Percentiles rank a stretch among this genome's conserved stretches.
These are phyloP conservation scores for Mrakia frigida DNA, from an alignment of 768 basidiomycete species.

Conservation along the genomic window DNA sequence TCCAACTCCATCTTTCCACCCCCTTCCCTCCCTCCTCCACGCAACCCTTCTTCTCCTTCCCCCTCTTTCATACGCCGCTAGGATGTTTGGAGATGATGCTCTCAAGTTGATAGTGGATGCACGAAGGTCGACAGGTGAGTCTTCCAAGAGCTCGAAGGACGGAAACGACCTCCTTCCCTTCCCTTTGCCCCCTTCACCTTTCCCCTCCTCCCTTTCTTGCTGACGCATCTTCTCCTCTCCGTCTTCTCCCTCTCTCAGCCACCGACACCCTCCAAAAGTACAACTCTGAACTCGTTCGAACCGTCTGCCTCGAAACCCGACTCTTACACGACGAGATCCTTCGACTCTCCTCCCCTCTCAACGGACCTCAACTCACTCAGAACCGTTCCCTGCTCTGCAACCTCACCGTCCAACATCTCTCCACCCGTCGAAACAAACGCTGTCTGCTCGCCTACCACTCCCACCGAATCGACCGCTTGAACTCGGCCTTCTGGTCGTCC, in stretches of 20 bases:
- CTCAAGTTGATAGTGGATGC: constrained; percentile 83
- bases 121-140: constrained; percentile 60
- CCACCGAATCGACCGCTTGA: constrained; percentile 74
- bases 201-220: background rate
- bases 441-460: constrained; percentile 88
- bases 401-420: constrained; percentile 79
- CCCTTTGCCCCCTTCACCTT: too few relatives aligned
- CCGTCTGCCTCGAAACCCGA: constrained; percentile 83
- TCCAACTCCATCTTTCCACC: background rate
- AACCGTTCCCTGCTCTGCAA: constrained; percentile 50
- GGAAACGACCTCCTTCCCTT: background rate
- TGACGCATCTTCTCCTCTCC: background rate
- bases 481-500: constrained; percentile 77
- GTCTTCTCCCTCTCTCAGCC: constrained; percentile 35
- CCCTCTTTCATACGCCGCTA: too few relatives aligned
- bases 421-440: constrained; percentile 89
- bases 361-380: constrained; percentile 50
- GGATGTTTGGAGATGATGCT: constrained; percentile 44
- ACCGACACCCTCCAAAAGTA: constrained; percentile 84
- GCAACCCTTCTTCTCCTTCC: background rate
- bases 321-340: constrained; percentile 53
- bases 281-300: constrained; percentile 79
- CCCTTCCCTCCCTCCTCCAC: background rate
- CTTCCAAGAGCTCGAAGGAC: too few relatives aligned
- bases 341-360: constrained; percentile 39